Evolutionary conservation across 768 basidiomycete genomes (phyloP).

Genomic region (Phaeolepiota aurea): DNA sequence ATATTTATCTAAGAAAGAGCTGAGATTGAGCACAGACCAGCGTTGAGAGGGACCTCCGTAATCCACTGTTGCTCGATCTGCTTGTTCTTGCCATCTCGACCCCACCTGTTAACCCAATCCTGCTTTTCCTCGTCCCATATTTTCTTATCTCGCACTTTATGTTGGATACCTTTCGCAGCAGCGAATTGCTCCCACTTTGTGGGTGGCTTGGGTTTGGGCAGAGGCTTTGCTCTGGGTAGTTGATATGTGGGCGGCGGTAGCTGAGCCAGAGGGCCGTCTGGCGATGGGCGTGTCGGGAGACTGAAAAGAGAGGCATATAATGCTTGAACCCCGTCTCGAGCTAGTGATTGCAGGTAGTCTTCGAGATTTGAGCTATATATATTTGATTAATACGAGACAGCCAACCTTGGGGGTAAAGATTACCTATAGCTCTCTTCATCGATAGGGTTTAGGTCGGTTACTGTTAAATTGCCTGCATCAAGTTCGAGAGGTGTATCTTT

Average conservation of each 20-base stretch:
- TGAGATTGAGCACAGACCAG: slow-evolving; percentile 44
- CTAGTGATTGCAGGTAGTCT: slow-evolving; percentile 67
- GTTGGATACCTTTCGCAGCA: slow-evolving; percentile 86
- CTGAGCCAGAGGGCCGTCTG: slow-evolving; percentile 75
- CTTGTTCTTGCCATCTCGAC: slow-evolving; percentile 83
- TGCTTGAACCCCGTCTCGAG: slow-evolving; percentile 76
- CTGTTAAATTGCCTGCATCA: slow-evolving; percentile 77
- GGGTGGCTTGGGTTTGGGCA: slow-evolving; percentile 85
- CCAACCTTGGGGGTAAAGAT: too few species aligned
- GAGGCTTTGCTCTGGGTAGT: slow-evolving; percentile 85
- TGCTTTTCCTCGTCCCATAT: slow-evolving; percentile 94
- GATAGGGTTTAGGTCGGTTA: slow-evolving; percentile 82
- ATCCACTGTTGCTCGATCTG: slow-evolving; percentile 85
- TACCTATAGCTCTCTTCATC: slow-evolving; percentile 82
- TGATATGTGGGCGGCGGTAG: slow-evolving; percentile 71
- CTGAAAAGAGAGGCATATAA: slow-evolving; percentile 75
- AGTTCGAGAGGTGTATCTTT: slow-evolving; percentile 75
- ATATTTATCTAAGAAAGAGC: slow-evolving; percentile 1
- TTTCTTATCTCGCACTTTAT: slow-evolving; percentile 68
- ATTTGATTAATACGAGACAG: too few species aligned
- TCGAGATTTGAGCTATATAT: slow-evolving; percentile 63
- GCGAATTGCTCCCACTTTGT: slow-evolving; percentile 99
- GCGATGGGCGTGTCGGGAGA: slow-evolving; percentile 67
- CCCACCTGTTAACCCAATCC: slow-evolving; percentile 90
- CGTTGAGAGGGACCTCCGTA: slow-evolving; percentile 80